Base-by-base conservation (phyloP, 176 grass and related monocot species). In the Metroxylon sagu region DNA sequence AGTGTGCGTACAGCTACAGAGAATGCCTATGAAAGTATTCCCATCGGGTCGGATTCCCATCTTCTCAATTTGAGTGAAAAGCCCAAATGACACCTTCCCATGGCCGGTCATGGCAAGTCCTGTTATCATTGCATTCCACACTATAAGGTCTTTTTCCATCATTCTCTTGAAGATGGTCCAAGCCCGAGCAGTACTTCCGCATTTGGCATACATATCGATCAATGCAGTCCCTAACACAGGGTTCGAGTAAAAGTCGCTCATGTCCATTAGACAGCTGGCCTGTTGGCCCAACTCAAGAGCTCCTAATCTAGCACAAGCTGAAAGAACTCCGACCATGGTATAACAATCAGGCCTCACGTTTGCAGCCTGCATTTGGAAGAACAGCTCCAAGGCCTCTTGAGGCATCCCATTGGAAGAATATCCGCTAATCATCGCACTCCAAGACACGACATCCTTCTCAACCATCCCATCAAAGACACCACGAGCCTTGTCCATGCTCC, bases 151-250 rank as follows among this genome's bases (percentile, higher is more conserved):
- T 16, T 57, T 85, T 56, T 61, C 79, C 27, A 59, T 67, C 71
- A 89, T 89, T 23, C 63, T 67, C 71, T 53, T 53, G 69, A 89
- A 89, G 8, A 89, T 67, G 4, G 4, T 1, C 86, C 81, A 89
- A 1, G 81, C 86, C 8, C 64, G 74, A n/a, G 15, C 3, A 0
- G 23, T 76, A 71, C 71, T 79, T 52, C 86, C 81, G 18, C 81
- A 85, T 76, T 89, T 89, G 58, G 86, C 70, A 18, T 82, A 79
- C 81, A 85, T 89, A 73, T 89, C 78, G 0, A 89, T 85, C 25
- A 89, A 52, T 0, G 86, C 77, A 7, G 86, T 89, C 26, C 81
- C 86, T 8, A 85, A 61, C 25, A 89, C 67, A 28, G 77, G 77
- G 35, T 85, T 85, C 35, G 39, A 56, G 64, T 85, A 77, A 54